Evolutionary conservation across 345 rosid species (phyloP).

Genomic region (Eucalyptus pauciflora): DNA sequence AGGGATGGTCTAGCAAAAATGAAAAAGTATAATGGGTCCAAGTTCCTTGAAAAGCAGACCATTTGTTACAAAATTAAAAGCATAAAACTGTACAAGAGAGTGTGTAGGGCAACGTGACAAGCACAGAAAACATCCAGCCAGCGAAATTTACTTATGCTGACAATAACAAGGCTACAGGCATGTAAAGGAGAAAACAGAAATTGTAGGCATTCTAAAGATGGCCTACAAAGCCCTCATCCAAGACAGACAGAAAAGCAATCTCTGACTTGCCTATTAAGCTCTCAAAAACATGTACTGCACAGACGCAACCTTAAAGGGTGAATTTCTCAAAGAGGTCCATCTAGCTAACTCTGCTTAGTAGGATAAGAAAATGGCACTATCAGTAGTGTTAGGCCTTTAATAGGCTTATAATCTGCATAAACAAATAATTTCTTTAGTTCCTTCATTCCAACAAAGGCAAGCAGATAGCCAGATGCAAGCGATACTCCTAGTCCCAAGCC

Average conservation of each 20-base stretch:
- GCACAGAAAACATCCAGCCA: background rate
- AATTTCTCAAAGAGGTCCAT: background rate
- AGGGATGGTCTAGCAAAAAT: conserved; percentile 59
- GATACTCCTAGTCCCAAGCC: background rate
- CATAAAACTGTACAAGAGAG: background rate
- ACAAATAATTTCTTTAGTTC: background rate
- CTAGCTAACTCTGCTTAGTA: background rate
- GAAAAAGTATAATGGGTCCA: background rate
- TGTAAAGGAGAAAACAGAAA: background rate
- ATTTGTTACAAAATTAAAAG: background rate
- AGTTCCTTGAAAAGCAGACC: background rate
- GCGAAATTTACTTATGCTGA: background rate
- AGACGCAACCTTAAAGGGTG: background rate
- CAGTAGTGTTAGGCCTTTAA: background rate
- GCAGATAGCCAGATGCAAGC: background rate
- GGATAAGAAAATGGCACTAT: background rate
- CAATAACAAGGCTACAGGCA: background rate
- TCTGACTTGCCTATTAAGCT: background rate
- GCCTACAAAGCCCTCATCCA: background rate
- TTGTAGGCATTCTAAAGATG: background rate
- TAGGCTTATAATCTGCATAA: background rate
- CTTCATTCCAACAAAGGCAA: background rate
- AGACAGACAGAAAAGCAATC: background rate
- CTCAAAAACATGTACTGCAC: background rate
- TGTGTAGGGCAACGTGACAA: background rate